Evolutionary conservation across 371 early-diverging fungal species (phyloP), one percentile per base, ranked within the genome.

Genomic region (Globomyces sp.): DNA sequence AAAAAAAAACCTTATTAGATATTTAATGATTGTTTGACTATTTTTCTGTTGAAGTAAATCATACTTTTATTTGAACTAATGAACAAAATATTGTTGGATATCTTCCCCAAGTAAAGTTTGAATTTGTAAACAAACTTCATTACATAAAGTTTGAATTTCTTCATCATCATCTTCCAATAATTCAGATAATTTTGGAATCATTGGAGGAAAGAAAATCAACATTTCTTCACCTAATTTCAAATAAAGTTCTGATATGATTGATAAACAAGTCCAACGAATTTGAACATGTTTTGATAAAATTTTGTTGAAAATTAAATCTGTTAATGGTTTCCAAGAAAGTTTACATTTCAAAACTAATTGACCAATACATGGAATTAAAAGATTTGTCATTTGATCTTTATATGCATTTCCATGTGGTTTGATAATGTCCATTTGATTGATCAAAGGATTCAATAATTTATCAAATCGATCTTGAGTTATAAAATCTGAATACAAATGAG

Each of bases 111-210:
- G 76, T 64, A 90, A 88, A 11, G 86, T 81, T 71, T 97, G 94
- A 60, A 97, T 95, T 62, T 88, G 83, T 50, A 87, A 83, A 75
- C 90, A 88, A 55, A 94, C 86, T 70, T 92, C 89, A 65, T 91
- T 89, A 10, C 92, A 90, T 39, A 84, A 77, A 52, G 82, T 81
- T 72, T 94, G 93, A 2, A 96, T 93, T 63, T 87, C 65, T 55
- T 70, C 77, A 58, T 81, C 78, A 13, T 75, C 68, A 83, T 63
- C 84, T 69, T 98, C 98, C 90, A 95, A 87, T 13, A 95, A 79
- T 79, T 98, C 98, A 2, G 95, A 94, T 72, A 98, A 73, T 80
- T 89, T 91, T 1, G 98, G 95, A 63, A 96, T 91, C 51, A 95
- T 95, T 77, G 96, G 96, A 6, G 97, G 95, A 77, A 98, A 80